These are phyloP conservation scores for Malassezia caprae DNA, from an alignment of 1,284 basidiomycete genomes.

Conservation along the genomic window DNA sequence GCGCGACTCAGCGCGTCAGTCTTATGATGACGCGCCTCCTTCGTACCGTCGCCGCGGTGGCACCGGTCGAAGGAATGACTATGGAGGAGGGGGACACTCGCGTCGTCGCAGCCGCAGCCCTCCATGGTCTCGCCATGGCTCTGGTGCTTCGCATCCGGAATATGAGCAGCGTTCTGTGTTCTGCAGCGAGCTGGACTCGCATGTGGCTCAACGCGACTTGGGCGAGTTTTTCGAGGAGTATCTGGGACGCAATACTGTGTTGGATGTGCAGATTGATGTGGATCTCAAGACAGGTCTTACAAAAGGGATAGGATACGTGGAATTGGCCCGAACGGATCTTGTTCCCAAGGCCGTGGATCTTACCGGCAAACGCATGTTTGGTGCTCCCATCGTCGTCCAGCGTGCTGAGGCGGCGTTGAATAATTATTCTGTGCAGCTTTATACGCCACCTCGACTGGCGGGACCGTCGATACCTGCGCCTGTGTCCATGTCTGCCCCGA, in stretches of 20 bases:
- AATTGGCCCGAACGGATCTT: conserved; percentile 76
- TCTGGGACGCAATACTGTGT: conserved; percentile 73
- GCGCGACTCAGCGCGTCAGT: not conserved
- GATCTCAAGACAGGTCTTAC: conserved; percentile 84
- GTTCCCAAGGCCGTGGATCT: conserved; percentile 81
- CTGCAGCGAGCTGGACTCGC: conserved; percentile 90
- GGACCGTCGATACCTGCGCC: conserved; percentile 19
- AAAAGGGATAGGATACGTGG: conserved; percentile 95
- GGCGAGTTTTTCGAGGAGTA: conserved; percentile 98
- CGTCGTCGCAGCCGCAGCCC: conserved; percentile 11
- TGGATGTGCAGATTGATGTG: conserved; percentile 88
- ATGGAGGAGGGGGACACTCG: not conserved
- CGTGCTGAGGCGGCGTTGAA: conserved; percentile 77
- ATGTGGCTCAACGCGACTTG: conserved; percentile 86
- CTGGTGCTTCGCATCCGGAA: conserved; percentile 26
- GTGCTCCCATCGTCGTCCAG: conserved; percentile 89
- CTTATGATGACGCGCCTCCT: not conserved
- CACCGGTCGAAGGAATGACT: not conserved
- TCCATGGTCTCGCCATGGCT: not conserved
- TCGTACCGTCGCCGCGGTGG: not conserved
- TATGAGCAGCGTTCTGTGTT: conserved; percentile 88
- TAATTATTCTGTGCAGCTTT: conserved; percentile 53
- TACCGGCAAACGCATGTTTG: conserved; percentile 90
- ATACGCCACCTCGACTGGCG: conserved; percentile 2
- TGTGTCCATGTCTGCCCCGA: conserved; percentile 12